Base-by-base conservation (phyloP, 352 stramenopile genomes). In the Globisporangium acanthophoron region DNA sequence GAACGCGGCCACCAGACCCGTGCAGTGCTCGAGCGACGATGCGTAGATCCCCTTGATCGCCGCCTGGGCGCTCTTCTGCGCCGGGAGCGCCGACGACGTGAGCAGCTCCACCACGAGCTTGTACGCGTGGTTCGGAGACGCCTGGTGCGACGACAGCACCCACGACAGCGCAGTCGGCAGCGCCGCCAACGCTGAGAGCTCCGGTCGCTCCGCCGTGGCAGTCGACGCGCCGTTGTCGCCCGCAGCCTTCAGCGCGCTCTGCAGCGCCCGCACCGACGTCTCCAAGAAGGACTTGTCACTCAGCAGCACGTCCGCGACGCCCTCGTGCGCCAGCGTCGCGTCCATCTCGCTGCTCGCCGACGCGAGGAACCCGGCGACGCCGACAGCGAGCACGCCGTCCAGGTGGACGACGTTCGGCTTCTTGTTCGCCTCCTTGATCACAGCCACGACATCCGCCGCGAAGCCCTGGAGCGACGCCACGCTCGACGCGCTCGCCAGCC, bases 381-480 rank as follows among this genome's bases (percentile, higher is more conserved):
- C 70, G 58, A 94, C 54, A 16, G 86, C 80, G 3, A 95, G 62
- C 35, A 95, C 64, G 15, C 84, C 86, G 43, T 94, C 84, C n/a
- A 92, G 55, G 57, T 92, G 86, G 3, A 71, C 53, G 27, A 92
- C 48, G 50, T 87, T 85, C 0, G 76, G 66, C 67, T 93, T 95
- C 69, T 94, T 95, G 56, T 80, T 88, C 3, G 80, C 61, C 9
- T 91, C 78, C 40, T 74, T 64, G 33, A 85, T 70, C 31, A 95
- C 63, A 0, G 60, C 59, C 44, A 87, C 39, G n/a, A 92, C 50
- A 59, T 91, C 74, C 7, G 78, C 63, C 8, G 70, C 65, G 60
- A 90, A 78, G 5, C 65, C 47, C 2, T 65, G 61, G 11, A 64
- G 63, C 12, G 67, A 58, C 58, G 61, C 64, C 9, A 71, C 61